Evolutionary conservation across 352 stramenopile genomes (phyloP), one percentile per base, ranked within the genome.

Genomic region (Globisporangium ultimum): DNA sequence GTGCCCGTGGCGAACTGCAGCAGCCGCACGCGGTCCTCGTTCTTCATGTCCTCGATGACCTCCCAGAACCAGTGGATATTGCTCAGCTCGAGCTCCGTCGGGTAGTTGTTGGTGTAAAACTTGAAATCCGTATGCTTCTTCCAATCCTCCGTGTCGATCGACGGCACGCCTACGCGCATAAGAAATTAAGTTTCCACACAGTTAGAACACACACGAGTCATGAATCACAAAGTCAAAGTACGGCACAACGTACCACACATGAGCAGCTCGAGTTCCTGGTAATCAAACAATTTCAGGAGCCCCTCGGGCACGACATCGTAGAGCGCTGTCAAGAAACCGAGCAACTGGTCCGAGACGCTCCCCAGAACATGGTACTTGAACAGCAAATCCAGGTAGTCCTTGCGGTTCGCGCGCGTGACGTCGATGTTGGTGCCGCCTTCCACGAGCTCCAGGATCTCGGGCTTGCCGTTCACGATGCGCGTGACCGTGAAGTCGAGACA

Each of bases 1-100:
- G 83, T 93, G 32, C 87, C 84, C 0, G 85, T 95, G 13, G 83
- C 80, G 52, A 95, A 95, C 65, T 95, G 87, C 43, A 96, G 62
- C 53, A 96, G 66, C 2, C 81, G 75, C 12, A 91, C 87, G 24
- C 76, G 78, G 24, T 95, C 72, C 49, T 93, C 80, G 51, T 91
- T 89, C 36, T 61, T 72, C 70, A 94, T 75, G 0, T 87, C 73
- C 21, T 80, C 66, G 5, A 96, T 77, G 14, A 98, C 84, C 58
- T 98, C 93, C 97, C 97, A 99, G 71, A 99, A 98, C 97, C 97
- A 99, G 53, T 87, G 66, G 36, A 97, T 93, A 18, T 97, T 92
- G 42, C 91, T 78, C 38, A 97, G 70, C 61, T 97, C 84, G 7
- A 89, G 70, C 48, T 87, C 71, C 20, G 84, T 87, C 20, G 84